Evolutionary conservation across 1,284 basidiomycete species (phyloP), one percentile per base, ranked within the genome.

Genomic region (Rhodotorula sp.): DNA sequence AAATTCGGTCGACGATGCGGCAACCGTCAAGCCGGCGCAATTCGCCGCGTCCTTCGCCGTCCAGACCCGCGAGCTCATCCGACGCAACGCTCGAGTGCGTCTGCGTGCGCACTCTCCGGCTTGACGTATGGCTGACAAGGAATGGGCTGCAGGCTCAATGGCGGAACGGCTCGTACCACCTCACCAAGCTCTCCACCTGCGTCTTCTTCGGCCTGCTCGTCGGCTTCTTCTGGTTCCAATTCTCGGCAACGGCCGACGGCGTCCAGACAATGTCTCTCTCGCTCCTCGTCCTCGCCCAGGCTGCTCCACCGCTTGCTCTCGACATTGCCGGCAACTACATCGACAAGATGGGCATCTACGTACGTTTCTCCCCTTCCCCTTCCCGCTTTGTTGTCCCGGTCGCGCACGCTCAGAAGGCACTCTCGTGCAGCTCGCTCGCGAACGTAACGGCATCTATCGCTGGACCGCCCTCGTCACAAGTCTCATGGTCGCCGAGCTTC

Each of bases 381-480:
- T 10, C 4, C 10, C 56, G 3, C 56, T 17, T 21, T 19, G 14
- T n/a, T 34, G 34, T 34, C 34, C 34, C 34, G 34, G 34, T 34
- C 34, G 34, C 34, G 34, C 34, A 34, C 41, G 16, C 56, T 45
- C 10, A 12, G 17, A 8, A 19, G 7, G 48, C 42, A 44, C 14
- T 41, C 3, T 41, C 23, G 16, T 12, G 50, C 27, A 64, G 41
- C 34, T 60, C 59, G 61, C 66, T 9, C 61, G 74, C 46, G 74
- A 75, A 59, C 65, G 72, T 17, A 67, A 60, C 57, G 74, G 74
- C 2, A 73, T 75, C 46, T 75, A 75, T 54, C 16, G 12, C 23
- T 75, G 74, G 74, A 23, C 21, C 25, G 58, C 71, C 7, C 69
- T 75, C 34, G 55, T 71, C 52, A 66, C 74, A 17, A 23, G 66